Base-by-base conservation (phyloP, 805 yeast species). In the Blastobotrys parvus region DNA sequence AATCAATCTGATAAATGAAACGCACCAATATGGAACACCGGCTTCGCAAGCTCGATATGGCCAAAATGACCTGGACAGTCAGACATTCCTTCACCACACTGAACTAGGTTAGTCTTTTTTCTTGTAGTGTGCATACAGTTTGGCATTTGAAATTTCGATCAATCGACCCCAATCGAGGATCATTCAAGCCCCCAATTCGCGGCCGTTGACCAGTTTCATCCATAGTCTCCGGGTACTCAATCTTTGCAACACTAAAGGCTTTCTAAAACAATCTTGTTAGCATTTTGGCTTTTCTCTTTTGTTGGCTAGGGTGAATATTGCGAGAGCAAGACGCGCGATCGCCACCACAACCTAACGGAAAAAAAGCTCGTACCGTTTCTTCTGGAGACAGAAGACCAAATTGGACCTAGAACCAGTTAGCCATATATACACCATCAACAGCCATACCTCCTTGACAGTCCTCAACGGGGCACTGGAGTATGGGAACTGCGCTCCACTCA, bases 1-100 rank as follows among this genome's bases (percentile, higher is more conserved):
- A n/a, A n/a, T 4, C 15, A 29, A 10, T 29, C 16, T 29, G 11
- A 29, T n/a, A 4, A 10, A 11, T 13, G n/a, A 19, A 17, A 18
- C 37, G 6, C 20, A 56, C 95, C 98, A 63, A 92, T 87, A 64
- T 92, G 98, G 68, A 92, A 92, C 31, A 92, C 99, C 11, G 99
- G 98, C 62, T 90, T 92, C 29, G 98, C 97, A 52, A 92, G 73
- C 62, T 92, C 99, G 48, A 92, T 92, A 61, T 92, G 99, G 54
- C 99, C 99, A 67, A 92, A 92, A 69, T 92, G 99, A 47, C 99
- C 99, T 0, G 97, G 97, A 67, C 99, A 92, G 63, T 92, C 97
- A 47, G 90, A 86, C 97, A 92, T 92, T 56, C 90, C 96, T 65
- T 92, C 99, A 58, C 96, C 94, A 74, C 99, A 92, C 65, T 60